Conservation (phyloP, 139 green algal genomes). For the Coelastrella sp. region DNA sequence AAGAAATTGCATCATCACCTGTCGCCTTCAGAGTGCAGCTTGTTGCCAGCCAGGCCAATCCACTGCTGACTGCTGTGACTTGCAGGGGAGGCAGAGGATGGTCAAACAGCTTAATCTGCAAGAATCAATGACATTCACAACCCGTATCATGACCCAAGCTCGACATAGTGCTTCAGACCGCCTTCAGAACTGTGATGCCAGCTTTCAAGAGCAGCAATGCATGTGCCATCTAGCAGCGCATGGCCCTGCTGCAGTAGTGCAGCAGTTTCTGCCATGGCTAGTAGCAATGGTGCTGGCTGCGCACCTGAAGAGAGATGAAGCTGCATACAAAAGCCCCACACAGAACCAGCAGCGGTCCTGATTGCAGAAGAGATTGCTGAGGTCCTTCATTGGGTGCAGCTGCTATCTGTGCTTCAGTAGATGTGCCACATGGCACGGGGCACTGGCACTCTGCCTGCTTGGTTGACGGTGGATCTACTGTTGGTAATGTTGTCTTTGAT, state of each 20-base stretch:
- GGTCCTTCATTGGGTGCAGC: background rate
- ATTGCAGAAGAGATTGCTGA: background rate
- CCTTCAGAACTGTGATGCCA: no score
- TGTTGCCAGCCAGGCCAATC: conserved; percentile 27
- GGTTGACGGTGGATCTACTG: background rate
- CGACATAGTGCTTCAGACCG: no score
- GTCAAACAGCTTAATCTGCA: conserved; percentile 43
- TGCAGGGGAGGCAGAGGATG: conserved; percentile 20
- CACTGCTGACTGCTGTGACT: conserved; percentile 41
- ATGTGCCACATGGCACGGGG: background rate
- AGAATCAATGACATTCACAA: background rate
- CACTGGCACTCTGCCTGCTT: background rate
- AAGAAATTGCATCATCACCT: background rate
- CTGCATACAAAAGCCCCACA: conserved; percentile 25
- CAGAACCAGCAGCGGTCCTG: background rate
- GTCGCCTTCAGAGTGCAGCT: conserved; percentile 1
- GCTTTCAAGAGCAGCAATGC: no score
- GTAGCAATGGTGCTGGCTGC: no score
- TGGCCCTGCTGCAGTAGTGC: no score
- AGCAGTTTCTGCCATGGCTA: background rate
- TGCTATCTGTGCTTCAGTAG: background rate
- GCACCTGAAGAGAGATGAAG: conserved; percentile 35
- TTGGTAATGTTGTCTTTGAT: background rate
- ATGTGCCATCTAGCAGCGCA: no score
- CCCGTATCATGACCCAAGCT: background rate